A percentile compares a stretch with the other conserved stretches of the same genome.
These are phyloP conservation scores for Phytophthora podocarpi DNA, from an alignment of 352 stramenopile genomes.

Conservation along the genomic window DNA sequence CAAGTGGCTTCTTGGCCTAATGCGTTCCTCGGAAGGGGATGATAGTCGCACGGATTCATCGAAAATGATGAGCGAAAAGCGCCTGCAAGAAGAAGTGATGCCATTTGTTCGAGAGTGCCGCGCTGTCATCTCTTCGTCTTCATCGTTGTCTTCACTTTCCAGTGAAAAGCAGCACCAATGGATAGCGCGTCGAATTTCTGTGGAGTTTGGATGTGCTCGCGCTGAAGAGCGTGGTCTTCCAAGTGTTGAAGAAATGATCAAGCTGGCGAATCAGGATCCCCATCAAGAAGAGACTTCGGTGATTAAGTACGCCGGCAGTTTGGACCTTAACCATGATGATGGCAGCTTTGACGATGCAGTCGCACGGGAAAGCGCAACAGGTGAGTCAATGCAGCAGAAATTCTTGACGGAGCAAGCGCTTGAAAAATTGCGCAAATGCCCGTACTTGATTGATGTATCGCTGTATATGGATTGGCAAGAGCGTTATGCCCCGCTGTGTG, in stretches of 20 bases:
- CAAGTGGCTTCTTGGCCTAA: slow-evolving; percentile 17
- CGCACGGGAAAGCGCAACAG: slow-evolving; percentile 31
- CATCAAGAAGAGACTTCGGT: slow-evolving; percentile 19
- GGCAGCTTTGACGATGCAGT: slow-evolving; percentile 3
- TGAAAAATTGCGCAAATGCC: slow-evolving; percentile 52
- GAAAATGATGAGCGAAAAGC: slow-evolving; percentile 6
- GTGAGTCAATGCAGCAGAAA: slow-evolving; percentile 46
- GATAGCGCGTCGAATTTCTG: slow-evolving; percentile 29
- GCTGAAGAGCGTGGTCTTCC: slow-evolving; percentile 28
- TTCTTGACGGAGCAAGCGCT: slow-evolving; percentile 52
- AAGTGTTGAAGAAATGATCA: slow-evolving; percentile 24
- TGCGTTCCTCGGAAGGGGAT: not conserved
- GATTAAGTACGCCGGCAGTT: slow-evolving; percentile 45
- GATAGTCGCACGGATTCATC: not conserved
- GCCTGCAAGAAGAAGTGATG: slow-evolving; percentile 27
- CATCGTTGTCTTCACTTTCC: slow-evolving; percentile 25
- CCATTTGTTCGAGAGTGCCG: slow-evolving; percentile 37
- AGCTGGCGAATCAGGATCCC: slow-evolving; percentile 21
- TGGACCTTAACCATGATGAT: slow-evolving; percentile 28
- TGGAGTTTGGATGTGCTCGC: slow-evolving; percentile 32
- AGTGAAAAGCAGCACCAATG: slow-evolving; percentile 41
- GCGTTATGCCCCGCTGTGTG: slow-evolving; percentile 63
- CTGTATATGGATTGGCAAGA: slow-evolving; percentile 63
- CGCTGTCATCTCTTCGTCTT: slow-evolving; percentile 28
- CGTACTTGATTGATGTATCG: slow-evolving; percentile 67